phyloP scores from a whole-genome alignment of 345 rosid species.

The Eucalyptus tenuipes region DNA sequence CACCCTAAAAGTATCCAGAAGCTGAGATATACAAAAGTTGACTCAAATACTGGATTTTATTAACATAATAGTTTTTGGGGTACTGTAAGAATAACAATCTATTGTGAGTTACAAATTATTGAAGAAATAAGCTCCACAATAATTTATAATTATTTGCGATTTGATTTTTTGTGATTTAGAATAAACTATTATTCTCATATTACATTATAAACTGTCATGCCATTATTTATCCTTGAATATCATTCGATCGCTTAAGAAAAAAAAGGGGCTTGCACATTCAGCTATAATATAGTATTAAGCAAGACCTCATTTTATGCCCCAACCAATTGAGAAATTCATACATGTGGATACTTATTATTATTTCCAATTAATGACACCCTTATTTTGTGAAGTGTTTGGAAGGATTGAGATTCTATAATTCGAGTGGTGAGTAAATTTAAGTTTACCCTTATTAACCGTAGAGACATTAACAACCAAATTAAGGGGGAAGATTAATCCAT shows the following conservation, averaged over 20 bases:
- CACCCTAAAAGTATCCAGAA: accelerated
- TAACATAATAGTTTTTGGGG: accelerated
- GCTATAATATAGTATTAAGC: not conserved
- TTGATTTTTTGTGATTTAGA: no score
- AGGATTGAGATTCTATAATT: not conserved
- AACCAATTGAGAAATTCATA: not conserved
- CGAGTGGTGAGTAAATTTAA: not conserved
- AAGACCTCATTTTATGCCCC: not conserved
- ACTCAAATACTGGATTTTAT: accelerated
- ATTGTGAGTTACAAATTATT: no score
- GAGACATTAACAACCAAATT: not conserved
- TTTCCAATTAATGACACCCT: not conserved
- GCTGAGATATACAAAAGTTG: not conserved
- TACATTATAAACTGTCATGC: accelerated
- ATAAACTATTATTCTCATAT: accelerated
- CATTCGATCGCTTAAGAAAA: not conserved
- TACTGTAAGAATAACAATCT: accelerated
- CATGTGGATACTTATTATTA: not conserved
- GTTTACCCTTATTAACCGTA: not conserved
- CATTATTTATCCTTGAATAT: accelerated
- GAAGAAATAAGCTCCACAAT: accelerated
- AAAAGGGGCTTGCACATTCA: not conserved
- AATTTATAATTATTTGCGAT: no score
- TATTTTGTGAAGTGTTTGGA: not conserved
- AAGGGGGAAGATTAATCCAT: no score